These are phyloP conservation scores for Penicillium pancosmium DNA, from an alignment of 495 filamentous ascomycete species.

Conservation along the genomic window DNA sequence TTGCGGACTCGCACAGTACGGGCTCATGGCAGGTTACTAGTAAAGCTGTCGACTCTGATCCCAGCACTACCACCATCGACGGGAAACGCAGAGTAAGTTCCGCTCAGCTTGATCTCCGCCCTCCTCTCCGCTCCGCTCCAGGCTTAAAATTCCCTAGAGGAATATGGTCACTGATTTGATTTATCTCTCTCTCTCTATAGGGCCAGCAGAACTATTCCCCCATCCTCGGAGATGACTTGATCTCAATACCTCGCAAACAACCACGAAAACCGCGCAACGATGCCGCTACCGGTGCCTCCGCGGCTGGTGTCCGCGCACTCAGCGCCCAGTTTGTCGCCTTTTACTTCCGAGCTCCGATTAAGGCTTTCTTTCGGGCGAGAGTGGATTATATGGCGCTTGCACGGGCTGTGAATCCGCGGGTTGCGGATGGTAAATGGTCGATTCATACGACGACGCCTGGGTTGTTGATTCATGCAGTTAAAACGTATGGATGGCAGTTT, in stretches of 20 bases:
- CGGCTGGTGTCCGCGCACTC: conserved; percentile 77
- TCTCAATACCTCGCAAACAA: conserved; percentile 1
- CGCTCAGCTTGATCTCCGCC: not conserved
- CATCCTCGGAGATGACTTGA: conserved; percentile 3
- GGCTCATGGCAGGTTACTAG: conserved; percentile 1
- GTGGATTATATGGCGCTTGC: conserved; percentile 83
- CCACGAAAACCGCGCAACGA: conserved; percentile 55
- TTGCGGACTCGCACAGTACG: not conserved
- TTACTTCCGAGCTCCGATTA: conserved; percentile 86
- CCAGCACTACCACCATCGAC: not conserved
- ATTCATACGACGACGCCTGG: conserved; percentile 76
- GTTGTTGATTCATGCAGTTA: conserved; percentile 76
- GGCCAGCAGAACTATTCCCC: conserved; percentile 2
- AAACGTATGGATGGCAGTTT: conserved; percentile 80
- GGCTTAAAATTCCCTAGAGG: too few species aligned
- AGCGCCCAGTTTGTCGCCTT: conserved; percentile 80
- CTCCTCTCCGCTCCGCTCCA: too few species aligned
- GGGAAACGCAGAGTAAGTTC: not conserved
- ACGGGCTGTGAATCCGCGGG: conserved; percentile 65
- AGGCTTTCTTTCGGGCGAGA: conserved; percentile 84
- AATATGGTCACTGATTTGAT: not conserved
- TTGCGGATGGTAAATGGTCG: conserved; percentile 62
- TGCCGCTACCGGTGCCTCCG: conserved; percentile 74
- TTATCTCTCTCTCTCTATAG: not conserved
- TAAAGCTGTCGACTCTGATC: not conserved